These are phyloP conservation scores for Chlorella sp. DNA, from an alignment of 139 green algal genomes.

Conservation along the genomic window DNA sequence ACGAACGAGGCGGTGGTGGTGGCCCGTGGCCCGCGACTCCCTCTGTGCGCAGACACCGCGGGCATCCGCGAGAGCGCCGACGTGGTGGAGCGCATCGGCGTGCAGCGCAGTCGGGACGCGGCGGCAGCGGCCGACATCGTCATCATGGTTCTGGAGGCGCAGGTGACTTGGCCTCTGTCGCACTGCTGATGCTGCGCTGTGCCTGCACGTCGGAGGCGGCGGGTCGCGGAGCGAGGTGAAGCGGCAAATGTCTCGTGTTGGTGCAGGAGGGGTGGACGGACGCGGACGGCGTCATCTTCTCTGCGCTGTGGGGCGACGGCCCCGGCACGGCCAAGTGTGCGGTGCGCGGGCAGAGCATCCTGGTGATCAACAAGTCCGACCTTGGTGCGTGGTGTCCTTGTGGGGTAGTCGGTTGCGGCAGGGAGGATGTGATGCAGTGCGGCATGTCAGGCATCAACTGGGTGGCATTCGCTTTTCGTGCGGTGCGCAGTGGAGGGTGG, in stretches of 20 bases:
- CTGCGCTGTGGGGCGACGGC: constrained; percentile 41
- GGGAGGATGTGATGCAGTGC: no score
- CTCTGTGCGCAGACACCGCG: constrained; percentile 68
- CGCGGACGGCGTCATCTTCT: constrained; percentile 57
- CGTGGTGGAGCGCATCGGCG: constrained; percentile 80
- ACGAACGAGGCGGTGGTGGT: no score
- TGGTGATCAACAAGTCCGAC: constrained; percentile 92
- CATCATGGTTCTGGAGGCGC: constrained; percentile 78
- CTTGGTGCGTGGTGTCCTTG: no score
- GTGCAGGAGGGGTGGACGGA: constrained; percentile 54
- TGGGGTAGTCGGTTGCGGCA: no score
- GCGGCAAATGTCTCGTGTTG: not conserved
- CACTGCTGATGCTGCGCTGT: not conserved
- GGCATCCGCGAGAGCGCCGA: constrained; percentile 76
- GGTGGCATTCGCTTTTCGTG: no score
- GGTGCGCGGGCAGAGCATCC: constrained; percentile 48
- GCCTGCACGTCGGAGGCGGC: not conserved
- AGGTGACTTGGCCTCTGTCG: not conserved
- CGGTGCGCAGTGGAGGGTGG: no score
- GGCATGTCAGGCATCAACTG: no score
- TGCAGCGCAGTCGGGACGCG: constrained; percentile 46
- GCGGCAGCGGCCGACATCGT: constrained; percentile 75
- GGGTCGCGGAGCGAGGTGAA: not conserved
- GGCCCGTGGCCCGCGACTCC: no score
- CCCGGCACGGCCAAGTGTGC: constrained; percentile 21